These are phyloP conservation scores for Friedmanniomyces simplex DNA, from an alignment of 495 filamentous ascomycete genomes.

Conservation along the genomic window DNA sequence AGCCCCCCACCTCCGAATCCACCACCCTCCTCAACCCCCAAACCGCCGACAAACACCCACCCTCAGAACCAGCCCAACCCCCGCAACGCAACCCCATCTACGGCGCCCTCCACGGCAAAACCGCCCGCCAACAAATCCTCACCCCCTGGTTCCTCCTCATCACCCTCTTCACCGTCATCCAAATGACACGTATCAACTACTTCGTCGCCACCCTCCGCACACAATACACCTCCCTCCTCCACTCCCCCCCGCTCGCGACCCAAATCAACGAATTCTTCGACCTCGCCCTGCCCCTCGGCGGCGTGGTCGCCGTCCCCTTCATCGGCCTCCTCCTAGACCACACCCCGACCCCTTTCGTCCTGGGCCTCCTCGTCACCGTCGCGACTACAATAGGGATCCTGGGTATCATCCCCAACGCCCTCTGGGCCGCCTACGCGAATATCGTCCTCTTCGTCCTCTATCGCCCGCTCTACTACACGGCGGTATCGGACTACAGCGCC, in stretches of 20 bases:
- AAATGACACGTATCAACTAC: slow-evolving; percentile 95
- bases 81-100: slow-evolving; percentile 63
- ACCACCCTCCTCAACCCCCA: slow-evolving; percentile 57
- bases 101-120: slow-evolving; percentile 74
- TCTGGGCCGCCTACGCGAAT: slow-evolving; percentile 65
- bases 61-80: slow-evolving; percentile 49
- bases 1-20: slow-evolving; percentile 55
- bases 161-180: slow-evolving; percentile 73
- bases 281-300: slow-evolving; percentile 75
- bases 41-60: slow-evolving; percentile 43
- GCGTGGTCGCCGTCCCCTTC: slow-evolving; percentile 75
- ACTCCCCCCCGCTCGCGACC: slow-evolving; percentile 44
- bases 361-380: slow-evolving; percentile 58
- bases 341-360: slow-evolving; percentile 60
- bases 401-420: slow-evolving; percentile 57
- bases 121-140: slow-evolving; percentile 62
- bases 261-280: slow-evolving; percentile 81
- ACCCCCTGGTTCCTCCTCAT: slow-evolving; percentile 85
- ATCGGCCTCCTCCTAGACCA: slow-evolving; percentile 76
- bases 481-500: slow-evolving; percentile 75
- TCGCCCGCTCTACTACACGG: slow-evolving; percentile 66
- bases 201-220: slow-evolving; percentile 85
- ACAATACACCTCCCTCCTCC: slow-evolving; percentile 77
- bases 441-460: slow-evolving; percentile 71
- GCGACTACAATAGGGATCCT: slow-evolving; percentile 73